Evolutionary conservation across 352 stramenopile species (phyloP).

Genomic region (Phytophthora uliginosa): DNA sequence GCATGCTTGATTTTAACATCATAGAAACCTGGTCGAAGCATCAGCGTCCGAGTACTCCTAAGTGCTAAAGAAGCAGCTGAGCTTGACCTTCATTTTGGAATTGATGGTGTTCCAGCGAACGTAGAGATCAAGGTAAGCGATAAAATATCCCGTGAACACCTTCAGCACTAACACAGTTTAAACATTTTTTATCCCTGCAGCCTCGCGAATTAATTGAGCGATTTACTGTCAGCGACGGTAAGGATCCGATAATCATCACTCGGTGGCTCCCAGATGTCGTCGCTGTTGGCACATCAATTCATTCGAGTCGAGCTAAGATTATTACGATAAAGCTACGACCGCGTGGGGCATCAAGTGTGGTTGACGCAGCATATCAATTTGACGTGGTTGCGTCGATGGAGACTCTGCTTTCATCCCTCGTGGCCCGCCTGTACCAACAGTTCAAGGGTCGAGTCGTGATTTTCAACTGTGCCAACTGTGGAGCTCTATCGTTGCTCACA

Average conservation of each 20-base stretch:
- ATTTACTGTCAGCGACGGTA: conserved; percentile 43
- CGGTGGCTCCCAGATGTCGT: conserved; percentile 63
- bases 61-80: conserved; percentile 68
- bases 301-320: conserved; percentile 63
- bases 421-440: conserved; percentile 61
- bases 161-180: background rate
- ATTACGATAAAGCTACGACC: conserved; percentile 58
- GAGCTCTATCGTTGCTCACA: conserved; percentile 65
- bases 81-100: conserved; percentile 70
- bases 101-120: conserved; percentile 71
- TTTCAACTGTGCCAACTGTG: conserved; percentile 70
- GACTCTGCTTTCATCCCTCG: conserved; percentile 49
- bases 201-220: conserved; percentile 62
- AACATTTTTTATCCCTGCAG: conserved; percentile 28
- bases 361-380: conserved; percentile 72
- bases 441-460: conserved; percentile 46
- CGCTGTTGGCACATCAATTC: conserved; percentile 64
- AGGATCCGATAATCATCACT: conserved; percentile 48
- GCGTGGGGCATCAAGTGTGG: conserved; percentile 31
- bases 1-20: background rate
- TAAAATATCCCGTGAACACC: background rate
- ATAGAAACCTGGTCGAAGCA: conserved; percentile 34
- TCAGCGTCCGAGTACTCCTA: conserved; percentile 60
- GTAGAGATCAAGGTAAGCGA: conserved; percentile 66
- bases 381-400: conserved; percentile 44